Conservation (phyloP, 768 basidiomycete genomes). For the Pulveroboletus sp. region DNA sequence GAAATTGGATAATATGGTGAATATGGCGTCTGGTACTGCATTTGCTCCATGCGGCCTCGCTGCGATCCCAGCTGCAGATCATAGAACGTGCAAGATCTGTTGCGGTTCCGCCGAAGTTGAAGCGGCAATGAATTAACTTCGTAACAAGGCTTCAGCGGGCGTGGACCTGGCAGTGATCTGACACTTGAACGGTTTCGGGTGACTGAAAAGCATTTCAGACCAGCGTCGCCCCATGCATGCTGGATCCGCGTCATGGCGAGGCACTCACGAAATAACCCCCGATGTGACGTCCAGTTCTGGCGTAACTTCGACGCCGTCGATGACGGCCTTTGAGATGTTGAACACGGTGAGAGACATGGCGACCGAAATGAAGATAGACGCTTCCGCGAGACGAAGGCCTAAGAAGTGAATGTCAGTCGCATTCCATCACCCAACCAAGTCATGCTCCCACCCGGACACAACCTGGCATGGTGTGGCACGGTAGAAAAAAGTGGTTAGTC, state of each 20-base stretch:
- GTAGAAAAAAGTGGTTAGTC: neutral
- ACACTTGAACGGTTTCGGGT: slow-evolving; percentile 55
- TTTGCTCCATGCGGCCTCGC: no score
- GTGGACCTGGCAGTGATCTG: slow-evolving; percentile 50
- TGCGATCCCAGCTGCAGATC: no score
- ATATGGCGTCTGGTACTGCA: no score
- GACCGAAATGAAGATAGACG: slow-evolving; percentile 22
- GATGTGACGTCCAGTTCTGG: slow-evolving; percentile 42
- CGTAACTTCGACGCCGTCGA: slow-evolving; percentile 39
- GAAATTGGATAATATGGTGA: no score
- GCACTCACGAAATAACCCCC: slow-evolving; percentile 43
- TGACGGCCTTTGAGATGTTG: slow-evolving; percentile 38
- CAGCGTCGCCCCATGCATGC: neutral
- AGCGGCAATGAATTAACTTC: no score
- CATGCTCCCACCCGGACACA: slow-evolving; percentile 12
- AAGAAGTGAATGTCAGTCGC: no score
- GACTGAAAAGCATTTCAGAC: slow-evolving; percentile 17
- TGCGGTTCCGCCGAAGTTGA: no score
- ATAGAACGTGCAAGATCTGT: no score
- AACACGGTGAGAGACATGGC: slow-evolving; percentile 45
- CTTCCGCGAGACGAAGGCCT: slow-evolving; percentile 30
- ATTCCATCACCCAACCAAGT: no score
- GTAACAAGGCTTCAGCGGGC: slow-evolving; percentile 27
- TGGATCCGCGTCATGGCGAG: neutral
- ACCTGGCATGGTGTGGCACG: neutral